A percentile compares a stretch with the other conserved stretches of the same genome.
These are phyloP conservation scores for Ilyonectria mors-panacis DNA, from an alignment of 2,329 filamentous ascomycete genomes.

Conservation along the genomic window DNA sequence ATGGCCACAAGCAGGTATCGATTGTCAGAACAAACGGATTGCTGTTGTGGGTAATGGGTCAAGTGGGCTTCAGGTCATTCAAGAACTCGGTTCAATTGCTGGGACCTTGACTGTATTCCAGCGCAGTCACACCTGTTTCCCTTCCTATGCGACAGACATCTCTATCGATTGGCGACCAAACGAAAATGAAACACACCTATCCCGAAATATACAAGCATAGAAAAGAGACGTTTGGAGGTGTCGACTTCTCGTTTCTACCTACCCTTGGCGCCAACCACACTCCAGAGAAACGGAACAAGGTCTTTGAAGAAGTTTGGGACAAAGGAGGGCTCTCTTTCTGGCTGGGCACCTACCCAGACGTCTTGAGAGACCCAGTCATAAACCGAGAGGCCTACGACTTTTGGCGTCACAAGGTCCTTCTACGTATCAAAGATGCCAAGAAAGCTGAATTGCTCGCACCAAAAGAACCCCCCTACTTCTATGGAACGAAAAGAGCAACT, in stretches of 20 bases:
- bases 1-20: conserved; percentile 4
- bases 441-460: conserved; percentile 17
- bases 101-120: background rate
- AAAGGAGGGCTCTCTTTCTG: conserved; percentile 8
- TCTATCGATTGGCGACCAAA: conserved; percentile 26
- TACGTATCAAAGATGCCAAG: background rate
- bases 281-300: background rate
- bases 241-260: background rate
- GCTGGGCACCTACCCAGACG: conserved; percentile 6
- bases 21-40: conserved; percentile 5
- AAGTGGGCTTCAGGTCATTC: conserved; percentile 10
- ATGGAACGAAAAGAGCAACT: conserved; percentile 26
- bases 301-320: conserved; percentile 2
- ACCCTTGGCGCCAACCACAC: background rate
- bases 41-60: conserved; percentile 10
- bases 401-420: conserved; percentile 11
- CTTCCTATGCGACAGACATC: conserved; percentile 45
- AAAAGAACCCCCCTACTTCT: conserved; percentile 8
- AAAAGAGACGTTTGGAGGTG: background rate
- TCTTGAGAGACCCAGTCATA: background rate
- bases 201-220: conserved; percentile 10
- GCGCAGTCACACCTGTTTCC: conserved; percentile 5
- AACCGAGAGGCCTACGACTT: conserved; percentile 10
- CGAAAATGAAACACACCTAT: background rate
- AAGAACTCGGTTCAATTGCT: background rate